Evolutionary conservation across 1,284 basidiomycete genomes (phyloP).

Genomic region (Moesziomyces globuligerus): DNA sequence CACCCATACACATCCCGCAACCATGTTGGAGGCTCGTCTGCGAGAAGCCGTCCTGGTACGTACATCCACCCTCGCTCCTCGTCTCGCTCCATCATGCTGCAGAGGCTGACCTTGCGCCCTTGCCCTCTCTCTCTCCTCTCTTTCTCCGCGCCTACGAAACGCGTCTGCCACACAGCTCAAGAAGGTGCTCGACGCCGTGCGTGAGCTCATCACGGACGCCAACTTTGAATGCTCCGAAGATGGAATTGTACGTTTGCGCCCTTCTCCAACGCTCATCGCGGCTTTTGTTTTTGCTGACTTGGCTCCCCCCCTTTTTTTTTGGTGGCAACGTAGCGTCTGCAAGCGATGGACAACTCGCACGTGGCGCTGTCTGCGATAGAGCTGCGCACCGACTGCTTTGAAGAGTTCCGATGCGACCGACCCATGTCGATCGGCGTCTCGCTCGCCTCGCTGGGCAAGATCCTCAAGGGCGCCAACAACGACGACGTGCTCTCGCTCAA

Average conservation of each 20-base stretch:
- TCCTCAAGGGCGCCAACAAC: conserved; percentile 96
- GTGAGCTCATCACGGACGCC: conserved; percentile 95
- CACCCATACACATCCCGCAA: conserved; percentile 5
- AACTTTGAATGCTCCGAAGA: conserved; percentile 98
- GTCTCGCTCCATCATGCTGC: not conserved
- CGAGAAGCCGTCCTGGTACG: conserved; percentile 56
- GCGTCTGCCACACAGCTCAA: conserved; percentile 64
- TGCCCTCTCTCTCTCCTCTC: not conserved
- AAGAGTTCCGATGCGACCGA: conserved; percentile 87
- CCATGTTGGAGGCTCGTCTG: conserved; percentile 62
- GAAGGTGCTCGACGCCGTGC: conserved; percentile 76
- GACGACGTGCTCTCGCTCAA: conserved; percentile 93
- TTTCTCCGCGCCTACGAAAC: not conserved
- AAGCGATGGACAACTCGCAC: conserved; percentile 99
- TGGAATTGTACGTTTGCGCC: conserved; percentile 81
- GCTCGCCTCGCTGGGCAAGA: conserved; percentile 88
- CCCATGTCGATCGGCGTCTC: conserved; percentile 78
- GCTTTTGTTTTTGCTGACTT: not conserved
- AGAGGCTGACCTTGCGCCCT: too few relatives aligned
- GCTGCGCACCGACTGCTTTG: conserved; percentile 68
- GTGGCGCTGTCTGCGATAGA: conserved; percentile 93
- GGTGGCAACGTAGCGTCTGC: conserved; percentile 69
- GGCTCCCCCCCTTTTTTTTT: not conserved
- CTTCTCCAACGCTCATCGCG: not conserved
- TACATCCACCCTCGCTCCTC: too few relatives aligned